Conservation (phyloP, 1,284 basidiomycete species). For the Austropuccinia psidii region DNA sequence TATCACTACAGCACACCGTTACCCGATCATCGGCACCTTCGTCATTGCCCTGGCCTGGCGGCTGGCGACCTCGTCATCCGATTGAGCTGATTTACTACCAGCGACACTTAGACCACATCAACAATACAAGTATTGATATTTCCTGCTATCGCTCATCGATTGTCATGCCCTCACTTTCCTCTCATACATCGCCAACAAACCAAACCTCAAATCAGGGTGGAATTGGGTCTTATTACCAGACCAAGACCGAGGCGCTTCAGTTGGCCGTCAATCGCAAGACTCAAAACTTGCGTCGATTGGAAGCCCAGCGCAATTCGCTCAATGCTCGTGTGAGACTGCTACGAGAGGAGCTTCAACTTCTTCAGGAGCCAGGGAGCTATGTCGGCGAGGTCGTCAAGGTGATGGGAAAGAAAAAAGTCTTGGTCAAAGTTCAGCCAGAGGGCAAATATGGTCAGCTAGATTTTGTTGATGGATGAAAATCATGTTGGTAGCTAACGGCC, state of each 20-base stretch:
- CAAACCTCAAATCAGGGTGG: conserved; percentile 1
- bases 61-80: no score
- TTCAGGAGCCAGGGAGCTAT: conserved; percentile 95
- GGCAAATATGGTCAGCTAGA: conserved; percentile 78
- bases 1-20: no score
- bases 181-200: background rate
- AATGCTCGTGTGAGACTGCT: conserved; percentile 61
- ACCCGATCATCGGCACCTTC: no score
- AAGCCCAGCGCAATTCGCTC: conserved; percentile 30
- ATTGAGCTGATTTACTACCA: no score
- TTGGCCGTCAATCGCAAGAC: conserved; percentile 23
- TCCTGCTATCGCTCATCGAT: no score
- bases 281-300: conserved; percentile 23
- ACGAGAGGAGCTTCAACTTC: conserved; percentile 83
- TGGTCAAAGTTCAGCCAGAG: conserved; percentile 97
- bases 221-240: conserved; percentile 22
- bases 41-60: no score
- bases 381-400: conserved; percentile 97
- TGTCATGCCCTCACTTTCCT: conserved; percentile 25
- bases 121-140: no score
- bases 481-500: background rate
- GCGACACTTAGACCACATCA: no score
- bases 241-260: conserved; percentile 29
- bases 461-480: background rate
- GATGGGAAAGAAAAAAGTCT: conserved; percentile 98